A percentile compares a stretch with the other conserved stretches of the same genome.
Conservation (phyloP, 2,329 filamentous ascomycete genomes). For the Diaporthe citri region DNA sequence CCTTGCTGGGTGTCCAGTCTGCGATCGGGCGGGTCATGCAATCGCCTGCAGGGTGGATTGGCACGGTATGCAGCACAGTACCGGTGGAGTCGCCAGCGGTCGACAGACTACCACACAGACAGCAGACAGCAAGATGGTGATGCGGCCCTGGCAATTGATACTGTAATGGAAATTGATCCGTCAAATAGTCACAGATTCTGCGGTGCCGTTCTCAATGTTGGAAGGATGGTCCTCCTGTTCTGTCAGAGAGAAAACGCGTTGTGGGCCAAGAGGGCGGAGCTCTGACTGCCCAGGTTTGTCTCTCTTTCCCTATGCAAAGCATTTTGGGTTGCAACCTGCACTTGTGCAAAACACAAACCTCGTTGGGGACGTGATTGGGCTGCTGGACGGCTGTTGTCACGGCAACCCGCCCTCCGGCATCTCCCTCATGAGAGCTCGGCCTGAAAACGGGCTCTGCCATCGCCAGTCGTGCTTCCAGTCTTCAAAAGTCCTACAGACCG, state of each 20-base stretch:
- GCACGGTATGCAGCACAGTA: background rate
- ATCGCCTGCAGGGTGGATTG: constrained; percentile 35
- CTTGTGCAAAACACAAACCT: constrained; percentile 16
- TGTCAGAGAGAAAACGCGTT: background rate
- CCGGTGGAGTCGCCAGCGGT: constrained; percentile 12
- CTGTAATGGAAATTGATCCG: constrained; percentile 3
- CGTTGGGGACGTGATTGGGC: constrained; percentile 20
- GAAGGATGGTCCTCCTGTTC: background rate
- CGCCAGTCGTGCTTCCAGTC: background rate
- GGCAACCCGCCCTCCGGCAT: constrained; percentile 9
- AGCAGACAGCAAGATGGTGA: background rate
- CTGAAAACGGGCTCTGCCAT: background rate
- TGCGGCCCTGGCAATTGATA: constrained; percentile 23
- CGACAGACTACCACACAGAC: background rate
- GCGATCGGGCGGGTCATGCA: constrained; percentile 33
- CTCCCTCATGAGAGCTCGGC: background rate
- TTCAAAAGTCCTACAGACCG: background rate
- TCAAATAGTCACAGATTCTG: background rate
- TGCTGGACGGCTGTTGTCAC: constrained; percentile 29
- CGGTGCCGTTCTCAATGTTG: background rate
- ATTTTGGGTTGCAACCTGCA: constrained; percentile 11
- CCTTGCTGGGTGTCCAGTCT: constrained; percentile 14
- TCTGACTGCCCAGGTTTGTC: background rate
- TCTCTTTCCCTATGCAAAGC: background rate
- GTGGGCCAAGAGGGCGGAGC: constrained; percentile 3